Evolutionary conservation across 805 yeast genomes (phyloP), one percentile per base, ranked within the genome.

Genomic region (Saccharomycopsis capsularis): DNA sequence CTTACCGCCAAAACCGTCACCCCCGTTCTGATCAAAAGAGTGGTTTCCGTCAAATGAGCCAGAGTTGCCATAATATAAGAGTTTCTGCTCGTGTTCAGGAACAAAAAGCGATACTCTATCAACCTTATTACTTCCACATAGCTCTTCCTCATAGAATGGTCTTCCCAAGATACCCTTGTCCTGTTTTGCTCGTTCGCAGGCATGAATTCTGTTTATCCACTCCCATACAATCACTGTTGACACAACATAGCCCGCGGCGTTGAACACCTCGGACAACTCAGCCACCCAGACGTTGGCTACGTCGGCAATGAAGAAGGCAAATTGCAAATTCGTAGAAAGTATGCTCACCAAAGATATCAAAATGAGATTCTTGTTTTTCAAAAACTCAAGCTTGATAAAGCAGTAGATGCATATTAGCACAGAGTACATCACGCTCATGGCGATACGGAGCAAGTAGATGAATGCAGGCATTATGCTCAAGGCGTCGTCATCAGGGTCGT

Each of bases 161-260:
- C 95, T 68, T 1, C 95, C 95, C 36, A 87, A 61, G 3, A 85
- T 75, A 5, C 91, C 86, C 51, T 79, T 81, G 39, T 79, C 78
- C 57, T 85, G 90, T 47, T 74, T 73, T 15, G 67, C 67, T 54
- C 77, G 75, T 64, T 79, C 80, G 37, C 82, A 62, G 11, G 74
- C 68, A 44, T 75, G 74, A 48, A 82, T 71, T 54, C 84, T 70
- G 59, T 83, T 85, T 53, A 84, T 74, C 91, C 95, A 87, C 63
- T 85, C 95, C 93, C 95, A 85, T 0, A 85, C 85, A 9, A 82
- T 72, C 4, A 83, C 83, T 27, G 86, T 83, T 32, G 86, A 75
- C 19, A 82, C 69, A 6, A 84, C 76, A 60, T 81, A 82, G n/a
- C 82, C 75, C 1, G 85, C 81, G 18, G 85, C 75, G 40, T 83